Base-by-base conservation (phyloP, 1,139 yeast genomes). In the Meyerozyma athensensis region DNA sequence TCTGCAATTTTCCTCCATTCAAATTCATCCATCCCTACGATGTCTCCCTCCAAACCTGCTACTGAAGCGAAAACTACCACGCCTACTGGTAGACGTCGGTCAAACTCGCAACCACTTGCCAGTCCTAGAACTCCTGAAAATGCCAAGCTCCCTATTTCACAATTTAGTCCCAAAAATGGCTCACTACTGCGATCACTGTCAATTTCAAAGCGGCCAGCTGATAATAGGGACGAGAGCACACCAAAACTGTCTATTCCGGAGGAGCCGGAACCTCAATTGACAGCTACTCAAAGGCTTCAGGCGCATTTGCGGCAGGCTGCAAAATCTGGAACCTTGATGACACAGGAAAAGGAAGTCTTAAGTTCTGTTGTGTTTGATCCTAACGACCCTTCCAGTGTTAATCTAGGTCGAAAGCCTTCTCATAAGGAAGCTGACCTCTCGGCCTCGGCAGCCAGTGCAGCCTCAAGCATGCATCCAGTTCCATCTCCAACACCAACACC, bases 291-390 rank as follows among this genome's bases (percentile, higher is more conserved):
- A 43, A 48, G 72, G 39, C 57, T 69, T 21, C 72, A 68, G 43
- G 63, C 58, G 32, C 74, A 68, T 44, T 49, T 70, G 31, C 51
- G 62, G 35, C 61, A 63, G 41, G 74, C 71, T 1, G 63, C 74
- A 1, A 64, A 55, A 44, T 48, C 63, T 3, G 76, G 76, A 0
- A 34, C 62, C 1, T 52, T 70, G 31, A 52, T 63, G 53, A 65
- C 73, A 0, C 74, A 68, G 39, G 65, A 66, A 38, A 61, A 59
- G 43, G 72, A 66, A 42, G 42, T 49, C 1, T 49, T 69, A 13
- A 56, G 62, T 1, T 52, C 67, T 1, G 72, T 68, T 4, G 62
- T 62, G 2, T 69, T 60, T 45, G 74, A 70, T 45, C 75, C 76
- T 0, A 69, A 57, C 41, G 49, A 53, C 30, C 71, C 74, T 0